A percentile compares a stretch with the other conserved stretches of the same genome.
These are phyloP conservation scores for Hemileia vastatrix DNA, from an alignment of 1,284 basidiomycete species.

Conservation along the genomic window DNA sequence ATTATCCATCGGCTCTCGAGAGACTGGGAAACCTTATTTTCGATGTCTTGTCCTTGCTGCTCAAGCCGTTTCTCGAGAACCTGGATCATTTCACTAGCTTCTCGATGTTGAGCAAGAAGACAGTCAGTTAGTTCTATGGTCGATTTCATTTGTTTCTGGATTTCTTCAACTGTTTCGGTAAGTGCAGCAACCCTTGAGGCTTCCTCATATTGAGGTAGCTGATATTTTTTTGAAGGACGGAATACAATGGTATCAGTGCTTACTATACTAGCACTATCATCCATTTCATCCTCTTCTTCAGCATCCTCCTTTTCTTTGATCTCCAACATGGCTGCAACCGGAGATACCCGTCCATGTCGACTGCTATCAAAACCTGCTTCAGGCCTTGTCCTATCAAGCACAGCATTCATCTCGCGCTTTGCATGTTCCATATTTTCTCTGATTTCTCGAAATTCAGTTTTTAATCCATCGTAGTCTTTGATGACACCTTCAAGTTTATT, in stretches of 20 bases:
- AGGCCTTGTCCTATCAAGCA: no score
- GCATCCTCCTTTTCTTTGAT: slow-evolving; percentile 23
- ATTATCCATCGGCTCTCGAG: slow-evolving; percentile 67
- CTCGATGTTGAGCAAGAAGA: slow-evolving; percentile 66
- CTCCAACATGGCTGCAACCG: slow-evolving; percentile 20
- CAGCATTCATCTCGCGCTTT: slow-evolving; percentile 44
- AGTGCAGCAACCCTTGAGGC: slow-evolving; percentile 28
- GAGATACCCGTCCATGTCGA: slow-evolving; percentile 10
- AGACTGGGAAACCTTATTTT: slow-evolving; percentile 25
- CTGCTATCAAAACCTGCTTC: no score
- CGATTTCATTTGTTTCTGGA: slow-evolving; percentile 36
- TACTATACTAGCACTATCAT: slow-evolving; percentile 41
- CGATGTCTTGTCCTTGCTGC: slow-evolving; percentile 44
- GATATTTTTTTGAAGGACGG: slow-evolving; percentile 8
- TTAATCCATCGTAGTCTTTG: slow-evolving; percentile 72
- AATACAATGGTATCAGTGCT: slow-evolving; percentile 35
- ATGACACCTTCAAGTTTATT: slow-evolving; percentile 68
- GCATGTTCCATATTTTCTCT: slow-evolving; percentile 48
- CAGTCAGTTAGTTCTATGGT: slow-evolving; percentile 53
- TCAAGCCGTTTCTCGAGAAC: slow-evolving; percentile 56
- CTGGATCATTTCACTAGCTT: slow-evolving; percentile 67
- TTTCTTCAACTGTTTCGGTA: slow-evolving; percentile 21
- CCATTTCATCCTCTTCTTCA: slow-evolving; percentile 30
- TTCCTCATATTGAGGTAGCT: slow-evolving; percentile 25
- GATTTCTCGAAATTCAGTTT: slow-evolving; percentile 59